These are phyloP conservation scores for Pseudogymnoascus sp. DNA, from an alignment of 2,329 filamentous ascomycete genomes.

Conservation along the genomic window DNA sequence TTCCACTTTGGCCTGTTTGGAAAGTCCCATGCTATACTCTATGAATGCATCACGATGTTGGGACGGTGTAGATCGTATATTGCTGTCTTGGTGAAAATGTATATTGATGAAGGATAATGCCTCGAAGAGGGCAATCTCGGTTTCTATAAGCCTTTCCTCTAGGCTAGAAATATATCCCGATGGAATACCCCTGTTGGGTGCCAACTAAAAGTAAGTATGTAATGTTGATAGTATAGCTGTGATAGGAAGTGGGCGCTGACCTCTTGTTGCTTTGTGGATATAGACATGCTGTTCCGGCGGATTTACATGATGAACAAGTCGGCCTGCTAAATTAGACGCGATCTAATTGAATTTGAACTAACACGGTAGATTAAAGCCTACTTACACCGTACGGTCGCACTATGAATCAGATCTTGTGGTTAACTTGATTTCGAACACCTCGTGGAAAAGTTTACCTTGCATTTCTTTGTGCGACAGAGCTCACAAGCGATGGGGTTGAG, in stretches of 20 bases:
- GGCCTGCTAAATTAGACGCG: not conserved
- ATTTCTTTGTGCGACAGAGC: conserved; percentile 8
- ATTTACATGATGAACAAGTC: not conserved
- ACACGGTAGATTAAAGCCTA: not conserved
- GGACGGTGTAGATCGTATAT: not conserved
- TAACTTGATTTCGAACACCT: not conserved
- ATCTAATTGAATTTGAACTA: not conserved
- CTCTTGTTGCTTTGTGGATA: conserved; percentile 10
- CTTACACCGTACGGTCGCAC: conserved; percentile 5
- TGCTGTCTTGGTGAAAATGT: not conserved
- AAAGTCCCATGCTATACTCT: not conserved
- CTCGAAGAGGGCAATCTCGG: not conserved
- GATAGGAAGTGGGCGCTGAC: not conserved
- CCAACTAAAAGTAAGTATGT: not conserved
- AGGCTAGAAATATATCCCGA: not conserved
- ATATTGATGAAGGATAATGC: not conserved
- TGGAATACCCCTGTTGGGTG: not conserved
- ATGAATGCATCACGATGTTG: not conserved
- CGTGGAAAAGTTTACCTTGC: not conserved
- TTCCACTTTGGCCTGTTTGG: not conserved
- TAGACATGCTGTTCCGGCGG: not conserved
- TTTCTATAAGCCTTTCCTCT: not conserved
- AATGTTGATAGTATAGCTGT: not conserved
- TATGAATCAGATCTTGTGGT: not conserved
- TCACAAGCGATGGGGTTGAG: conserved; percentile 8